These are phyloP conservation scores for Arthroderma sp. DNA, from an alignment of 2,329 filamentous ascomycete species.

Conservation along the genomic window DNA sequence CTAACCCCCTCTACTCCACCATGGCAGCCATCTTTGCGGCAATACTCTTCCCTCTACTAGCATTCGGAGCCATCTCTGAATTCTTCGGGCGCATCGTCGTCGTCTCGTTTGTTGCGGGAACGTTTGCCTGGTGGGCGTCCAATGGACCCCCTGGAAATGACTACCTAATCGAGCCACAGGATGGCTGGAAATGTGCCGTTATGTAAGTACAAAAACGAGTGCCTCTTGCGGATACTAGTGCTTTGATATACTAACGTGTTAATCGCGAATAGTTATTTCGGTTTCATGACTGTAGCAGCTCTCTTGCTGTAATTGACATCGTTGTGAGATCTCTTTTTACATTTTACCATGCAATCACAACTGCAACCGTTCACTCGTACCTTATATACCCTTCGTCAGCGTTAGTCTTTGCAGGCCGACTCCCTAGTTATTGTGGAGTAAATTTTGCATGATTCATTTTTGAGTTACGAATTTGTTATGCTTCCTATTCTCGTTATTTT, in stretches of 20 bases:
- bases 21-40: conserved; percentile 40
- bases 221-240: neutral
- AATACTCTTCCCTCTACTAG: conserved; percentile 46
- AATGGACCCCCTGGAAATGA: conserved; percentile 26
- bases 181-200: conserved; percentile 31
- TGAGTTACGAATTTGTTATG: too few species aligned
- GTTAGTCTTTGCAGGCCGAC: too few species aligned
- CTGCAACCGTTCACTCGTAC: too few species aligned
- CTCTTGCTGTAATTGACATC: conserved; percentile 29
- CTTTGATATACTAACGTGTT: neutral
- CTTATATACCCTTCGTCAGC: too few species aligned
- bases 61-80: conserved; percentile 46
- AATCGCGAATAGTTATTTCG: conserved; percentile 26
- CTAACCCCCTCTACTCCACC: conserved; percentile 25
- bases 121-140: conserved; percentile 33
- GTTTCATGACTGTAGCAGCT: conserved; percentile 29
- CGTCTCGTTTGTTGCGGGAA: conserved; percentile 41
- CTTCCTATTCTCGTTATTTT: neutral
- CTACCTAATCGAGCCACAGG: conserved; percentile 26
- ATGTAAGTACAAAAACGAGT: conserved; percentile 21
- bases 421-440: too few species aligned
- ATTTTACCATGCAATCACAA: too few species aligned
- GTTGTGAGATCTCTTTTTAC: too few species aligned
- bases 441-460: too few species aligned
- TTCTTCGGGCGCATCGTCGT: conserved; percentile 49